phyloP scores from a whole-genome alignment of 163 green algal species.

The Chlamydomonas reinhardtii region DNA sequence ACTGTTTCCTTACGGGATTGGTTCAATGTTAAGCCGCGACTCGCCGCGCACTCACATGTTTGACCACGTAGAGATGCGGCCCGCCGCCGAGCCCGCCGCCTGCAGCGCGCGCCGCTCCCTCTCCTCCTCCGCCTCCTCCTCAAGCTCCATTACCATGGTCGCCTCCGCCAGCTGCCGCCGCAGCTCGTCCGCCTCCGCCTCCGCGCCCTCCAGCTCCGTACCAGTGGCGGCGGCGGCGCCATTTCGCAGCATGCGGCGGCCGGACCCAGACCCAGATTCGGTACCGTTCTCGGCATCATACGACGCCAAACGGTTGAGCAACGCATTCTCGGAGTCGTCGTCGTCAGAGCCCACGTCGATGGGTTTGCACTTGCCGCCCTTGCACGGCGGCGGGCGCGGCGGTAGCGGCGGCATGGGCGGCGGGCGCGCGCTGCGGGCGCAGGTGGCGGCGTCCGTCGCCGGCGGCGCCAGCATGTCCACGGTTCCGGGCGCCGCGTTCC shows the following conservation, averaged over 20 bases:
- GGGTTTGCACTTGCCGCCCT: not conserved
- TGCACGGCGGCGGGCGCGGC: not conserved
- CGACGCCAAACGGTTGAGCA: not conserved
- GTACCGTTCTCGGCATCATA: not conserved
- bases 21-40: no score
- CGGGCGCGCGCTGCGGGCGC: not conserved
- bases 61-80: not conserved
- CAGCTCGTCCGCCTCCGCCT: no score
- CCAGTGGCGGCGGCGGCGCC: no score
- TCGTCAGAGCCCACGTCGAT: not conserved
- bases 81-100: no score
- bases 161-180: not conserved
- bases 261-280: no score
- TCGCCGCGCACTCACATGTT: not conserved
- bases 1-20: no score
- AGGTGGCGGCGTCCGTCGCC: not conserved
- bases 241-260: not conserved
- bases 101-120: not conserved
- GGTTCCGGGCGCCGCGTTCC: not conserved
- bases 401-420: not conserved
- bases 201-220: no score
- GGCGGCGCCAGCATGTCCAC: not conserved
- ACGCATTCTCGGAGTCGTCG: not conserved
- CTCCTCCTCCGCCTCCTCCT: not conserved
- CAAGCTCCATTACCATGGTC: not conserved